Evolutionary conservation across 176 grass and related monocot genomes (phyloP), one percentile per base, ranked within the genome.

Genomic region (Rhynchospora breviuscula): DNA sequence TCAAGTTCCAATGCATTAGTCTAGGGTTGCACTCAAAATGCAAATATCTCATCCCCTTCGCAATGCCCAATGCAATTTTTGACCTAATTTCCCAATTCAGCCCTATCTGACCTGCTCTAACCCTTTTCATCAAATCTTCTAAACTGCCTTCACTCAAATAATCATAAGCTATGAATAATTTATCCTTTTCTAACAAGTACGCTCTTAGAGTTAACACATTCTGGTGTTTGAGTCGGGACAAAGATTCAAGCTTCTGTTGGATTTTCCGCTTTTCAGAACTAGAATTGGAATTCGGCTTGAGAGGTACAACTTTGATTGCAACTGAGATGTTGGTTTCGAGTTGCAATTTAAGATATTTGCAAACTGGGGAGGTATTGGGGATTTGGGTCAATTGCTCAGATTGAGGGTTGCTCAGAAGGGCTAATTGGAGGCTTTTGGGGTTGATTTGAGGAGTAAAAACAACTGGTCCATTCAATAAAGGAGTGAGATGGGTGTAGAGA

Each of bases 381-480:
- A 85, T 59, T 59, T 75, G 69, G 65, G 52, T 85, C 77, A 85
- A 65, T 71, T 83, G 69, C n/a, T 45, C 68, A 14, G 76, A 82
- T 14, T 85, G 88, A 26, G 87, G 78, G 49, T 89, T 85, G 43
- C 61, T 48, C 46, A 91, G 81, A 58, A 99, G 93, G 15, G 90
- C 88, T 40, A 84, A 62, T 45, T 89, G 88, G 67, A 99, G 83
- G 59, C 90, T 86, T 84, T 82, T 99, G 81, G 93, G 78, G 31
- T 90, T 89, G 82, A 99, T 96, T 79, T 95, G 91, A 21, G 97
- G 97, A 73, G 83, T 86, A 90, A 99, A 96, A 53, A 92, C 80
- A 61, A 99, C 93, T 3, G 97, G 89, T 9, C 97, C 97, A 79
- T 81, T 89, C 81, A 89, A 64, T 57, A 99, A 82, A 57, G 93